Evolutionary conservation across 2,329 filamentous ascomycete species (phyloP), one percentile per base, ranked within the genome.

Genomic region (Cordyceps tenuipes): DNA sequence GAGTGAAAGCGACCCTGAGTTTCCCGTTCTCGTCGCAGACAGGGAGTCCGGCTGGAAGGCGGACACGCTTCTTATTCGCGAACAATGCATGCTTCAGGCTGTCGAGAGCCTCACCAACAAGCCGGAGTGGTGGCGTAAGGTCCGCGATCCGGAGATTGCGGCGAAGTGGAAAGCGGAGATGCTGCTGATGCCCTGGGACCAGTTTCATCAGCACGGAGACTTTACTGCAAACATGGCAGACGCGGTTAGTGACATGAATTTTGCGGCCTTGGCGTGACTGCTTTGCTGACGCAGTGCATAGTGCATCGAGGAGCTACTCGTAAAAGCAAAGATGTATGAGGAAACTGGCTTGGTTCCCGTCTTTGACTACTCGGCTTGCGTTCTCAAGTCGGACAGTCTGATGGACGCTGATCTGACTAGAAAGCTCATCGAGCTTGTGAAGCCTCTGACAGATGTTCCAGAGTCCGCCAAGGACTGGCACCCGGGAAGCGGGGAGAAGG

Each of bases 401-500:
- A 15, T 68, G 15, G 46, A 61, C 4, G 43, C 51, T 2, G 61
- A 63, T 5, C 53, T 67, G 3, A 59, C 61, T 5, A 17, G 76
- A 0, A 69, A 72, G 1, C 72, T 88, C 3, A 72, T 66, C 31
- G 63, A 66, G 3, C 77, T 75, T 1, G 76, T 82, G 29, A 67
- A 69, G 1, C 67, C 67, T 0, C 71, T 89, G 1, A 79, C 86
- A 61, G 68, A 79, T 21, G 74, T 81, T 0, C 77, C 79, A 0
- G 77, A 80, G 9, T 59, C 71, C 0, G 55, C 74, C 39, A 79
- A 80, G 63, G 85, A 87, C 68, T 89, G 80, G 78, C 83, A 88
- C 68, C 85, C 85, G 0, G 74, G 78, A 1, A 83, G 80, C 0
- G 72, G 83, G 36, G 69, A 73, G 0, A 79, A 77, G 61, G 83